These are phyloP conservation scores for Fusarium agapanthi DNA, from an alignment of 2,329 filamentous ascomycete genomes.

Conservation along the genomic window DNA sequence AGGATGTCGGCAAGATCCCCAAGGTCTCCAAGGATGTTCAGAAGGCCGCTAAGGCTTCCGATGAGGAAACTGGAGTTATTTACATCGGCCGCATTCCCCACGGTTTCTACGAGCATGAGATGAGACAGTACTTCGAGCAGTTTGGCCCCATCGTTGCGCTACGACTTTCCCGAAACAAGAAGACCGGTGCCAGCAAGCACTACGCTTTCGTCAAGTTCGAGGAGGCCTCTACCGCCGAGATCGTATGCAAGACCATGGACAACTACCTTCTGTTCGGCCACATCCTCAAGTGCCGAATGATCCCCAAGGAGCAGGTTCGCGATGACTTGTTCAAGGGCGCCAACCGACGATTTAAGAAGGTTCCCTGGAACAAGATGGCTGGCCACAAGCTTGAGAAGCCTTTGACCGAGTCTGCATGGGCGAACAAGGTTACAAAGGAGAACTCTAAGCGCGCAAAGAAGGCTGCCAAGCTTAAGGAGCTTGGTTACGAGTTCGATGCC, in stretches of 20 bases:
- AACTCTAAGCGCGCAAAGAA: conserved; percentile 73
- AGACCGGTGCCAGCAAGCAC: conserved; percentile 91
- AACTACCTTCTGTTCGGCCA: conserved; percentile 96
- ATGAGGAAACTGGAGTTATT: conserved; percentile 76
- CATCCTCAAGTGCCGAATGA: conserved; percentile 85
- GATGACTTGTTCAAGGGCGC: conserved; percentile 88
- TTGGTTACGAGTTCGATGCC: conserved; percentile 85
- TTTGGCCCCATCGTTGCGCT: conserved; percentile 84
- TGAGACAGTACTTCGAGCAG: conserved; percentile 92
- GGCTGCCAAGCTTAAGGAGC: conserved; percentile 76
- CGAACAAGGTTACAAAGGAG: conserved; percentile 77
- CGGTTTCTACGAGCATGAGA: conserved; percentile 96
- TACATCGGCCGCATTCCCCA: conserved; percentile 93
- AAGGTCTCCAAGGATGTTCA: conserved; percentile 55
- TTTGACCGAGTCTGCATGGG: conserved; percentile 79
- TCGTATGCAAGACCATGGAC: conserved; percentile 96
- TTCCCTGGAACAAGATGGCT: conserved; percentile 88
- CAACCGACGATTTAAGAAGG: conserved; percentile 86
- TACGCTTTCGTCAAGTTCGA: conserved; percentile 94
- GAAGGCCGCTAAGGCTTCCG: conserved; percentile 53
- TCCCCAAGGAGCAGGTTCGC: conserved; percentile 81
- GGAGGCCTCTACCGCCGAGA: conserved; percentile 79
- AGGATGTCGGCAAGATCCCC: conserved; percentile 62
- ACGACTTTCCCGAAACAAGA: conserved; percentile 89
- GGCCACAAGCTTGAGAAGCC: conserved; percentile 78